phyloP scores from a whole-genome alignment of 371 early-diverging fungal species.

The Mucor plumbeus region DNA sequence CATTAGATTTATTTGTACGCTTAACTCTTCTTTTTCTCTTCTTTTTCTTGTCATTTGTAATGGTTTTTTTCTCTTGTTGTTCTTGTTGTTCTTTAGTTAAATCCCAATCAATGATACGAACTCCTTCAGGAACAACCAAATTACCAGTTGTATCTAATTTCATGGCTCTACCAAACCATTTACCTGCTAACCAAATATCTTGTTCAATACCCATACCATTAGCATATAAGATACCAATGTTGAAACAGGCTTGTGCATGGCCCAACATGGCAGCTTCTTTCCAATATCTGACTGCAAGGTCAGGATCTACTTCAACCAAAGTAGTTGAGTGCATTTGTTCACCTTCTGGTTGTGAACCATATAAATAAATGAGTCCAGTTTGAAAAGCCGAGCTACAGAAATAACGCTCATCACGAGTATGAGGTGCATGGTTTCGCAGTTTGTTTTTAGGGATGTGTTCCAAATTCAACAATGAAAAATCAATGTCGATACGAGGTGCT shows the following conservation, averaged over 20 bases:
- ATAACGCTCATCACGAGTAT: conserved; percentile 48
- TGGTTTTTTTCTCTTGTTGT: conserved; percentile 8
- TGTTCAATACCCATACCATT: conserved; percentile 52
- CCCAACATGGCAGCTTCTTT: conserved; percentile 52
- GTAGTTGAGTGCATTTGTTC: conserved; percentile 43
- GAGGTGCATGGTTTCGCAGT: conserved; percentile 48
- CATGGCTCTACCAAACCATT: conserved; percentile 58
- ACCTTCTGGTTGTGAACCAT: conserved; percentile 49
- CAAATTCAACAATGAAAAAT: conserved; percentile 41
- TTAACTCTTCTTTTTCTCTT: conserved; percentile 33
- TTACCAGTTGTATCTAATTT: conserved; percentile 49
- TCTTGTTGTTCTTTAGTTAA: conserved; percentile 29
- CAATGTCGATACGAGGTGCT: conserved; percentile 48
- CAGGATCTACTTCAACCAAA: conserved; percentile 41
- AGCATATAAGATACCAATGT: conserved; percentile 52
- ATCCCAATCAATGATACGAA: conserved; percentile 50
- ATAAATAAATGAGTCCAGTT: conserved; percentile 52
- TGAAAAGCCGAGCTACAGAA: conserved; percentile 58
- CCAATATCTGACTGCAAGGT: conserved; percentile 54
- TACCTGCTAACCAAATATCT: conserved; percentile 47
- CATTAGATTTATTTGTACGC: conserved; percentile 15
- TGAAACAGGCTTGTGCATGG: conserved; percentile 55
- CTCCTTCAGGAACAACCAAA: conserved; percentile 46
- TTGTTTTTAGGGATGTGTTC: conserved; percentile 37
- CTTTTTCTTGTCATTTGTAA: not conserved